phyloP scores from a whole-genome alignment of 2,329 filamentous ascomycete species.

The Paecilomyces fulvus region DNA sequence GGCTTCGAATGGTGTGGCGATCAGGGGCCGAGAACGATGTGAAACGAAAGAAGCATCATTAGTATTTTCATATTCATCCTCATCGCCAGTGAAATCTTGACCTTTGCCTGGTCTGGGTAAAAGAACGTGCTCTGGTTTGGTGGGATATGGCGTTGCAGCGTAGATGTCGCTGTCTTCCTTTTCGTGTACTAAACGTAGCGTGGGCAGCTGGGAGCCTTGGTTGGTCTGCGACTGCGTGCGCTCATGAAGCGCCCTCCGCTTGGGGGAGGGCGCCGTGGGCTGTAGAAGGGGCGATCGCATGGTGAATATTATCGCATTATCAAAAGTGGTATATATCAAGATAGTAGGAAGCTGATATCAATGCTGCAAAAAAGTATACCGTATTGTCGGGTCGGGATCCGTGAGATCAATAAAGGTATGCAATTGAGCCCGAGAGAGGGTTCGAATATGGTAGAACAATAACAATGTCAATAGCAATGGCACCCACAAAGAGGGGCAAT shows the following conservation, averaged over 20 bases:
- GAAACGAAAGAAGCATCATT: constrained; percentile 25
- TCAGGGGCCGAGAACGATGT: constrained; percentile 19
- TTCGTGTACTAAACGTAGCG: constrained; percentile 29
- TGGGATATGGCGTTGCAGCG: constrained; percentile 37
- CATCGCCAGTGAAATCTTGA: constrained; percentile 17
- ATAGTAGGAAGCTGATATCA: constrained; percentile 13
- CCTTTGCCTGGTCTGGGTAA: constrained; percentile 33
- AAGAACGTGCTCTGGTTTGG: constrained; percentile 39
- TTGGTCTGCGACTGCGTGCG: constrained; percentile 39
- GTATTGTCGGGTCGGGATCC: constrained; percentile 1
- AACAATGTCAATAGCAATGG: not conserved
- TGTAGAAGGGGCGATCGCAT: constrained; percentile 25
- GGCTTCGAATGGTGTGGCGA: constrained; percentile 20
- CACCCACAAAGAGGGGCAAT: not conserved
- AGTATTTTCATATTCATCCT: not conserved
- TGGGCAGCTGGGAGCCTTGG: constrained; percentile 28
- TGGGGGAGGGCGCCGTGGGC: constrained; percentile 22
- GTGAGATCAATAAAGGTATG: not conserved
- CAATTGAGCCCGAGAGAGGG: not conserved
- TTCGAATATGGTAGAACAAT: not conserved
- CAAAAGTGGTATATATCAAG: constrained; percentile 9
- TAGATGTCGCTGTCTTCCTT: constrained; percentile 32
- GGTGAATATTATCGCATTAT: not conserved
- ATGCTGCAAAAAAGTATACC: constrained; percentile 12
- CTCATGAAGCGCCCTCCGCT: constrained; percentile 38